Conservation (phyloP, 768 basidiomycete genomes). For the Strobilomyces dryophilus region DNA sequence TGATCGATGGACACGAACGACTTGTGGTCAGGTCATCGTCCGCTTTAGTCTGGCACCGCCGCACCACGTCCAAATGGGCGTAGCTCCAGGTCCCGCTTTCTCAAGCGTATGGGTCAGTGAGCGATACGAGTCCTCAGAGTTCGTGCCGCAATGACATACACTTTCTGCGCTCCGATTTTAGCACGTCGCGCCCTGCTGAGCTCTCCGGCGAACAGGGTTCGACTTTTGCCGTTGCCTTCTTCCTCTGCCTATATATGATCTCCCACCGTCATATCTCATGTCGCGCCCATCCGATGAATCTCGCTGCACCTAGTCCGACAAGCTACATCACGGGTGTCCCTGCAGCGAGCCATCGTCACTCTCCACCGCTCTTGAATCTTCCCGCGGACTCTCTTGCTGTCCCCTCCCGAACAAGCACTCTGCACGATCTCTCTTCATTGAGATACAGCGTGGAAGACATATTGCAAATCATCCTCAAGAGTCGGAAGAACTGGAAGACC, state of each 20-base stretch:
- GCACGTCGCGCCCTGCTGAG: conserved; percentile 4
- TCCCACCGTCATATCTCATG: neutral
- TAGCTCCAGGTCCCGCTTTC: conserved; percentile 1
- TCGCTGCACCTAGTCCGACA: neutral
- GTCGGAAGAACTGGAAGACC: conserved; percentile 75
- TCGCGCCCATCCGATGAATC: conserved; percentile 16
- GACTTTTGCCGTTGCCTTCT: conserved; percentile 17
- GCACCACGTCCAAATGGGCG: conserved; percentile 11
- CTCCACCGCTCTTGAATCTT: neutral
- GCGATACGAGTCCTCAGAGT: neutral
- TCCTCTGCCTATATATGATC: conserved; percentile 25
- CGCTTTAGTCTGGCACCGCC: conserved; percentile 12
- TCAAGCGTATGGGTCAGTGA: conserved; percentile 6
- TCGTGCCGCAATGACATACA: conserved; percentile 9
- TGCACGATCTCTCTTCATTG: conserved; percentile 10
- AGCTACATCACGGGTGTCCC: conserved; percentile 4
- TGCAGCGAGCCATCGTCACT: neutral
- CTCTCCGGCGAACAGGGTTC: conserved; percentile 19
- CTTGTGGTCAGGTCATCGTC: neutral
- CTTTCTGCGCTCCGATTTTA: conserved; percentile 12
- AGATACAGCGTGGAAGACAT: conserved; percentile 42
- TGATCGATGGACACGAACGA: neutral
- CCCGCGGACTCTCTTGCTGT: conserved; percentile 4
- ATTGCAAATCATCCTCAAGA: conserved; percentile 61
- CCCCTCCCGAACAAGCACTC: conserved; percentile 6